These are phyloP conservation scores for Arthrinium phaeospermum DNA, from an alignment of 2,329 filamentous ascomycete genomes.

Conservation along the genomic window DNA sequence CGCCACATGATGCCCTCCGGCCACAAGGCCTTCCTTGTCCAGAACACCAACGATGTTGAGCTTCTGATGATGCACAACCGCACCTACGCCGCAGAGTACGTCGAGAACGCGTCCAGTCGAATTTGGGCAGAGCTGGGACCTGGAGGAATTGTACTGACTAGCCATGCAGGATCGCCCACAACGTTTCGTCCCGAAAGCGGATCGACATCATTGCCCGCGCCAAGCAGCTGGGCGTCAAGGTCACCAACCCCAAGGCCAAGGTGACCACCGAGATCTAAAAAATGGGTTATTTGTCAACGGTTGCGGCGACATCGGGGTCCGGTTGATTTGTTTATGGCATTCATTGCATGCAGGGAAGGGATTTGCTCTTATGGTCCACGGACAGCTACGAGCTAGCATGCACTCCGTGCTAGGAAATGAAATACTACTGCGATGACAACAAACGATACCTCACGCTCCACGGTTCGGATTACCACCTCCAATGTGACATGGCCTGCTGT, in stretches of 20 bases:
- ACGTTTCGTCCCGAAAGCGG: slow-evolving; percentile 98
- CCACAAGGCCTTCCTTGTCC: slow-evolving; percentile 99
- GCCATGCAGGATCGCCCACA: slow-evolving; percentile 84
- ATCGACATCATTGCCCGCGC: slow-evolving; percentile 97
- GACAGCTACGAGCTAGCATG: slow-evolving; percentile 18
- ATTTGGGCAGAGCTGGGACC: background rate
- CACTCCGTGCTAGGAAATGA: slow-evolving; percentile 19
- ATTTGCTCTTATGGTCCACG: slow-evolving; percentile 16
- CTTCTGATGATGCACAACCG: slow-evolving; percentile 99
- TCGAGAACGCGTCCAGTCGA: slow-evolving; percentile 34
- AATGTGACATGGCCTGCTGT: background rate
- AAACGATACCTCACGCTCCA: slow-evolving; percentile 15
- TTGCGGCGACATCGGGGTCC: slow-evolving; percentile 19
- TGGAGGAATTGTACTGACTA: slow-evolving; percentile 42
- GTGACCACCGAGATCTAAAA: slow-evolving; percentile 89
- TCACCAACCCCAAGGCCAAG: slow-evolving; percentile 99
- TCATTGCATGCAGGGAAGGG: slow-evolving; percentile 3
- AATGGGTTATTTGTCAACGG: background rate
- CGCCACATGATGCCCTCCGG: slow-evolving; percentile 98
- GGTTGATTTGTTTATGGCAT: slow-evolving; percentile 19
- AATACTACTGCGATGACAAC: slow-evolving; percentile 19
- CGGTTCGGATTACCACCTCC: background rate
- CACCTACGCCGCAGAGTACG: slow-evolving; percentile 98
- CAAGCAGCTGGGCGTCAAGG: slow-evolving; percentile 99
- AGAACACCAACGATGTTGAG: slow-evolving; percentile 94